Evolutionary conservation across 1,284 basidiomycete species (phyloP).

Genomic region (Microbotryum scabiosae): DNA sequence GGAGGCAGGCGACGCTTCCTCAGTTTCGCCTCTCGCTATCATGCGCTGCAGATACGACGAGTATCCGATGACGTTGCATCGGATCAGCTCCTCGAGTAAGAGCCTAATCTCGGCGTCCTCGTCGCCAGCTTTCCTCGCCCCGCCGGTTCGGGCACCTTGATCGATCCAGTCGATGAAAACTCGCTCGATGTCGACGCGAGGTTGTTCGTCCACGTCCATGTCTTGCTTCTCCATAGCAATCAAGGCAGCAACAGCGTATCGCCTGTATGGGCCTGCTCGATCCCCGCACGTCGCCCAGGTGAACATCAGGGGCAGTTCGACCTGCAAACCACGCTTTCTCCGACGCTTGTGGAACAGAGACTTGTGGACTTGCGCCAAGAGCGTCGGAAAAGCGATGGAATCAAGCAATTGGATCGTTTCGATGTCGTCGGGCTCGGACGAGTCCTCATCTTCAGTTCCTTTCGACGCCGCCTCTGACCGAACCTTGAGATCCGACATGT

Average conservation of each 20-base stretch:
- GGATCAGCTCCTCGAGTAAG: constrained; percentile 20
- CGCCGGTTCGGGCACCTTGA: not conserved
- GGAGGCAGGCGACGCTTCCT: not conserved
- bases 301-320: constrained; percentile 21
- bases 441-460: constrained; percentile 1
- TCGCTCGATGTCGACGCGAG: constrained; percentile 2
- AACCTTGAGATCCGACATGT: constrained; percentile 9
- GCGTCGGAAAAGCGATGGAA: not conserved
- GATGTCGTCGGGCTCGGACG: constrained; percentile 3
- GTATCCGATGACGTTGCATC: constrained; percentile 17
- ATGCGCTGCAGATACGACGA: constrained; percentile 28
- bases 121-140: not conserved
- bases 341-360: not conserved
- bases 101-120: not conserved
- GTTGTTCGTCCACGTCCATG: not conserved
- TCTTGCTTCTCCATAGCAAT: constrained; percentile 18
- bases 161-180: constrained; percentile 12
- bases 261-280: constrained; percentile 13
- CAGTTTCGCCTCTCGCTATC: constrained; percentile 31
- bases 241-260: constrained; percentile 17
- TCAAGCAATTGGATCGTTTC: constrained; percentile 8
- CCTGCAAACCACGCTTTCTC: not conserved
- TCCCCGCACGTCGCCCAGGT: constrained; percentile 20
- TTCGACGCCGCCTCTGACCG: constrained; percentile 3
- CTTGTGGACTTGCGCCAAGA: no score